These are phyloP conservation scores for Globisporangium spiculum DNA, from an alignment of 352 stramenopile species.

Conservation along the genomic window DNA sequence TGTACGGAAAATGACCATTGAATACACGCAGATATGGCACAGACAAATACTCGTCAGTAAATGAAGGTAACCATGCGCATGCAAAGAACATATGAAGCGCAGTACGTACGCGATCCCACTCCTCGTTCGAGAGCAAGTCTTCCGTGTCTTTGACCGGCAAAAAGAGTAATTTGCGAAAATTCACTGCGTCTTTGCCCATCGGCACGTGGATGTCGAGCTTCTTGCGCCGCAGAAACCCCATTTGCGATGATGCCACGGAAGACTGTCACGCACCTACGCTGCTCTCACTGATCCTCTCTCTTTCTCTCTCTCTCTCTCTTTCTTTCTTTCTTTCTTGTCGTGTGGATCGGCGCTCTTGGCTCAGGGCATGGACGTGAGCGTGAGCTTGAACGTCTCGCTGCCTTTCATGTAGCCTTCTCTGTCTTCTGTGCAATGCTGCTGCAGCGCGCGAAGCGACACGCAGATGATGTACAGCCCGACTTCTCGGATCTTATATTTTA, in stretches of 20 bases:
- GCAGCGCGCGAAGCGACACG: neutral
- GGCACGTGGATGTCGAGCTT: constrained; percentile 69
- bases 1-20: neutral
- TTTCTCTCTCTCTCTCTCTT: neutral
- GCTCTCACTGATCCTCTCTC: neutral
- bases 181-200: constrained; percentile 66
- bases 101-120: constrained; percentile 61
- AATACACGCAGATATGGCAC: neutral
- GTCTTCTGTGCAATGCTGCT: neutral
- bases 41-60: too few relatives aligned
- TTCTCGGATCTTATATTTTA: constrained; percentile 5
- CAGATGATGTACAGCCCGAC: neutral
- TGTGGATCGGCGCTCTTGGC: neutral
- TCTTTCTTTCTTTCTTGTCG: neutral
- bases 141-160: constrained; percentile 63
- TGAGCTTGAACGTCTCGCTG: neutral
- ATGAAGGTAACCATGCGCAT: neutral
- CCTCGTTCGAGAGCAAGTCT: constrained; percentile 59
- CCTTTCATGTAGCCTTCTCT: neutral
- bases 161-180: constrained; percentile 81
- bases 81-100: too few relatives aligned
- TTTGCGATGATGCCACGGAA: constrained; percentile 12
- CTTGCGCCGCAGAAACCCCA: constrained; percentile 64
- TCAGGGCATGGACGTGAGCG: neutral
- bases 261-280: neutral